Conservation (phyloP, 345 rosid species). For the Pistacia integerrima region DNA sequence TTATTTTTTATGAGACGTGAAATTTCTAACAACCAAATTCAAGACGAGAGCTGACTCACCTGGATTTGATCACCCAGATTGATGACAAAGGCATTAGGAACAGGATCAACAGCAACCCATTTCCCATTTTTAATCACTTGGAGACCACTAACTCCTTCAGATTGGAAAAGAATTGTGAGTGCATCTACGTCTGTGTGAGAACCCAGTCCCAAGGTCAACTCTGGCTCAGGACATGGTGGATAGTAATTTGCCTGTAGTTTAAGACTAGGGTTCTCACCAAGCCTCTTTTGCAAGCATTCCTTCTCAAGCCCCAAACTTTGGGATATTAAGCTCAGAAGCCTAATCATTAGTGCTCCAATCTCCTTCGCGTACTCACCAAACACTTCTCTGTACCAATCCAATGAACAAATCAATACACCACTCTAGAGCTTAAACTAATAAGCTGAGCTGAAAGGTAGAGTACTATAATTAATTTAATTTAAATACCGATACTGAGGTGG, state of each 20-base stretch:
- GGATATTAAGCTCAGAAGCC: conserved; percentile 27
- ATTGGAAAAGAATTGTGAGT: conserved; percentile 22
- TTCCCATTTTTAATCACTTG: conserved; percentile 35
- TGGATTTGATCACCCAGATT: conserved; percentile 31
- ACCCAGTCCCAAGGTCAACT: conserved; percentile 27
- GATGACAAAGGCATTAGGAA: conserved; percentile 27
- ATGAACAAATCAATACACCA: not conserved
- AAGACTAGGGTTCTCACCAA: conserved; percentile 12
- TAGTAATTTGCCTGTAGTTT: conserved; percentile 22
- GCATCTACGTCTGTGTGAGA: conserved; percentile 24
- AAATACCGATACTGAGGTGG: conserved; percentile 22
- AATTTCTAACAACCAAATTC: not conserved
- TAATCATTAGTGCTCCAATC: conserved; percentile 20
- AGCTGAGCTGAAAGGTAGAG: not conserved
- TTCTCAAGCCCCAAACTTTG: conserved; percentile 25
- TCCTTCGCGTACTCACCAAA: conserved; percentile 25
- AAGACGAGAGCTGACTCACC: not conserved
- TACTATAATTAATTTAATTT: not conserved
- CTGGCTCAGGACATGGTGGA: conserved; percentile 33
- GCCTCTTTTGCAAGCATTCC: conserved; percentile 6
- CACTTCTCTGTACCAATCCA: conserved; percentile 9
- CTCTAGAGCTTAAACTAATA: not conserved
- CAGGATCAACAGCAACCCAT: conserved; percentile 24
- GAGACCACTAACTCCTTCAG: conserved; percentile 25
- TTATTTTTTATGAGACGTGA: too few relatives aligned